These are phyloP conservation scores for Kodamaea leandrae DNA, from an alignment of 805 yeast species.

Conservation along the genomic window DNA sequence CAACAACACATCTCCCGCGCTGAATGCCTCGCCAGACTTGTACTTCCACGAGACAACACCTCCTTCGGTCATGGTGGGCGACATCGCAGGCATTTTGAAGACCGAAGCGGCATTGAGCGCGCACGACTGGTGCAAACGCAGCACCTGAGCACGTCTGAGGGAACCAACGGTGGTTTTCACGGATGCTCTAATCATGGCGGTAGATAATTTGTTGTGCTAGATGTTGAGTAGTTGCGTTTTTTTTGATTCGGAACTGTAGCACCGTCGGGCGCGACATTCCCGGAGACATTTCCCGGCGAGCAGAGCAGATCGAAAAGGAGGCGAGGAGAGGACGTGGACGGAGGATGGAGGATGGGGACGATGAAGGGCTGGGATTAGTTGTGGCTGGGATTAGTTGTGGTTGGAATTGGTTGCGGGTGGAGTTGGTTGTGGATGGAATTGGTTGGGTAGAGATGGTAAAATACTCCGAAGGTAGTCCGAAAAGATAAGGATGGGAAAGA, in stretches of 20 bases:
- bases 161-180: constrained; percentile 13
- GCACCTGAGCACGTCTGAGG: constrained; percentile 13
- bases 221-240: constrained; percentile 2
- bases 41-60: constrained; percentile 89
- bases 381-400: too few species aligned
- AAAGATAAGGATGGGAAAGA: too few species aligned
- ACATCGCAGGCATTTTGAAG: constrained; percentile 97
- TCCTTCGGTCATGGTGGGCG: constrained; percentile 97
- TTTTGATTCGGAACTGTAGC: constrained; percentile 4
- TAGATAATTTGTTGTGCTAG: constrained; percentile 6
- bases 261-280: constrained; percentile 7
- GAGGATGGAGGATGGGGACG: too few species aligned
- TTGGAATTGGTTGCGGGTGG: too few species aligned
- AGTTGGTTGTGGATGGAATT: too few species aligned
- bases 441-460: too few species aligned
- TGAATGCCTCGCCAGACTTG: constrained; percentile 63
- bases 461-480: too few species aligned
- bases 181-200: constrained; percentile 13
- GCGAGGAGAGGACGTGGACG: background rate
- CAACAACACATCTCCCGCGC: constrained; percentile 77
- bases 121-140: constrained; percentile 31
- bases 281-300: constrained; percentile 4
- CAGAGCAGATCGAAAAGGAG: background rate
- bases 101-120: constrained; percentile 36
- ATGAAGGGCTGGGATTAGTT: too few species aligned